Conservation (phyloP, 2,329 filamentous ascomycete genomes). For the Proliferodiscus dingleyae region DNA sequence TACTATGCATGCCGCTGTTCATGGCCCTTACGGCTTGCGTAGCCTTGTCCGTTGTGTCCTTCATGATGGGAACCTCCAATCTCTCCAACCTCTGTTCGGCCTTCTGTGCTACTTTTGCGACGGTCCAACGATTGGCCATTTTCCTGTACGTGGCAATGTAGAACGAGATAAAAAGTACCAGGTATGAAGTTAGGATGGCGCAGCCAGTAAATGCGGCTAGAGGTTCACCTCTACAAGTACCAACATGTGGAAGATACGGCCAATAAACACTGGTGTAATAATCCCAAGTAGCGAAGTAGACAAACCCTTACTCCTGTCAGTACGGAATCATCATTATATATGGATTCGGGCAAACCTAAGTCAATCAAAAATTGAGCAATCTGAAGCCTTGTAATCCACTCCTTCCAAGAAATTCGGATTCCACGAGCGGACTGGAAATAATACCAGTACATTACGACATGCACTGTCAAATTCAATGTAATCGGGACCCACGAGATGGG, state of each 20-base stretch:
- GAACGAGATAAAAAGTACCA: slow-evolving; percentile 27
- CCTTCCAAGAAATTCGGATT: slow-evolving; percentile 26
- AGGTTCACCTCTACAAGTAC: slow-evolving; percentile 24
- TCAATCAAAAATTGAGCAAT: slow-evolving; percentile 30
- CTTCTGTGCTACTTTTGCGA: slow-evolving; percentile 33
- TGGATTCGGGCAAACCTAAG: slow-evolving; percentile 11
- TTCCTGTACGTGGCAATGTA: slow-evolving; percentile 28
- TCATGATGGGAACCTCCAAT: slow-evolving; percentile 12
- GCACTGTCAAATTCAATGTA: slow-evolving; percentile 26
- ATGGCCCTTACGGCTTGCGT: slow-evolving; percentile 10
- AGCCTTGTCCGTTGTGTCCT: slow-evolving; percentile 12
- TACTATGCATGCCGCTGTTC: slow-evolving; percentile 11
- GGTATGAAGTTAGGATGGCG: slow-evolving; percentile 24
- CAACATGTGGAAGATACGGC: slow-evolving; percentile 21
- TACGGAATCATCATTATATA: neutral
- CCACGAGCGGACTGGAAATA: slow-evolving; percentile 30
- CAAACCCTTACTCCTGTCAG: slow-evolving; percentile 18
- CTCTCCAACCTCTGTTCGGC: slow-evolving; percentile 15
- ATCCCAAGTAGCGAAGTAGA: slow-evolving; percentile 26
- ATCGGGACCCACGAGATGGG: slow-evolving; percentile 30
- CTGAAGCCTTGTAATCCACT: slow-evolving; percentile 28
- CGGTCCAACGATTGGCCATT: slow-evolving; percentile 31
- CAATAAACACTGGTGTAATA: slow-evolving; percentile 23
- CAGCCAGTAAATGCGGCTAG: slow-evolving; percentile 24
- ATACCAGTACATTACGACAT: slow-evolving; percentile 32